Evolutionary conservation across 768 basidiomycete species (phyloP).

Genomic region (Rhizopogon sp.): DNA sequence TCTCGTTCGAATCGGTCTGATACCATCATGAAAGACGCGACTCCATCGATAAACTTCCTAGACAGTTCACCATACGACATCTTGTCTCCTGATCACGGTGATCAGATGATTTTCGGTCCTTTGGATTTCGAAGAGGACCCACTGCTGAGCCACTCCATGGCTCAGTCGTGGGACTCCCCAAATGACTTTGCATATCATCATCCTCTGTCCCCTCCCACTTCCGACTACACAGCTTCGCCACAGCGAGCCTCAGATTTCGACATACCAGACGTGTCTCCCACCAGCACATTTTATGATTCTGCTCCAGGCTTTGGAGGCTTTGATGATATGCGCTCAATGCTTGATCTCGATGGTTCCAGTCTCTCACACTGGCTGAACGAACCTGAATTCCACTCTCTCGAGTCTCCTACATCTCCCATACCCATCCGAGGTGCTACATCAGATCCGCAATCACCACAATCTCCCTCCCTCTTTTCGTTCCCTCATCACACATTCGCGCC

Average conservation of each 20-base stretch:
- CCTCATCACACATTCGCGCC: slow-evolving; percentile 43
- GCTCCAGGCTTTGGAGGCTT: slow-evolving; percentile 22
- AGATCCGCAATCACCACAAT: slow-evolving; percentile 32
- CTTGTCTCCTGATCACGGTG: slow-evolving; percentile 22
- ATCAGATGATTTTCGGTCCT: slow-evolving; percentile 31
- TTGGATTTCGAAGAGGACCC: slow-evolving; percentile 27
- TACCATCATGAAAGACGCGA: slow-evolving; percentile 24
- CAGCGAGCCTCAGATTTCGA: slow-evolving; percentile 38
- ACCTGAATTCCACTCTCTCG: slow-evolving; percentile 35
- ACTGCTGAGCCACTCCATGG: slow-evolving; percentile 15
- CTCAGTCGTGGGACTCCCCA: slow-evolving; percentile 21
- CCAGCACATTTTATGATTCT: slow-evolving; percentile 31
- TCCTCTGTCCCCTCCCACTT: slow-evolving; percentile 37
- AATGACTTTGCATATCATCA: slow-evolving; percentile 31
- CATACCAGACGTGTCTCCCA: slow-evolving; percentile 34
- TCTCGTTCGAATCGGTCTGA: slow-evolving; percentile 22
- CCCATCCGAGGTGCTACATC: slow-evolving; percentile 48
- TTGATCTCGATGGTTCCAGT: slow-evolving; percentile 38
- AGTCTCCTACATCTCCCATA: slow-evolving; percentile 53
- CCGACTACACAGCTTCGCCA: slow-evolving; percentile 33
- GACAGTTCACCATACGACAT: slow-evolving; percentile 40
- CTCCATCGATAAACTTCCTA: slow-evolving; percentile 29
- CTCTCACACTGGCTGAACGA: slow-evolving; percentile 64
- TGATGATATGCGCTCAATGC: slow-evolving; percentile 24
- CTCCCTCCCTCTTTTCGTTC: slow-evolving; percentile 45